These are phyloP conservation scores for Austroboletus niveus DNA, from an alignment of 1,284 basidiomycete species.

Conservation along the genomic window DNA sequence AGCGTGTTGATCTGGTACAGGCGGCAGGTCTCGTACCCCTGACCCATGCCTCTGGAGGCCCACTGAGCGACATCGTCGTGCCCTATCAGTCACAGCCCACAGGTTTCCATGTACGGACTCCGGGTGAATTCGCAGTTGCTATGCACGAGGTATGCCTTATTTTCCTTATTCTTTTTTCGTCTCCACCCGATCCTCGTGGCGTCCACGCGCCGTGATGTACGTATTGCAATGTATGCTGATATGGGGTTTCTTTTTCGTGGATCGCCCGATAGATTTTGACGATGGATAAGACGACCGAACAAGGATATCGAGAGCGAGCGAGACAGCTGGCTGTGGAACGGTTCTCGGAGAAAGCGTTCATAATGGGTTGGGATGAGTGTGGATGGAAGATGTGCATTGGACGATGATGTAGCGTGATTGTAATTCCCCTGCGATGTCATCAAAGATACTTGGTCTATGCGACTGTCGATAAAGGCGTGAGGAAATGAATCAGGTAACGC, in stretches of 20 bases:
- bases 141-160: slow-evolving; percentile 52
- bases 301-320: slow-evolving; percentile 66
- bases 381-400: slow-evolving; percentile 44
- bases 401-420: not conserved
- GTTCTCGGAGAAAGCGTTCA: slow-evolving; percentile 80
- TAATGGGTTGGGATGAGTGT: slow-evolving; percentile 67
- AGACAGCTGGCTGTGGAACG: slow-evolving; percentile 65
- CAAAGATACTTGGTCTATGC: too few species aligned
- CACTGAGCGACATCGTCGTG: slow-evolving; percentile 87
- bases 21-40: slow-evolving; percentile 93
- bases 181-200: slow-evolving; percentile 5
- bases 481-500: too few species aligned
- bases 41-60: slow-evolving; percentile 91
- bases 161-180: not conserved
- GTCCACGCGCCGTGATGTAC: not conserved
- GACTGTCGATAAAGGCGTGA: too few species aligned
- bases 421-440: too few species aligned
- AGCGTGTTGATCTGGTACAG: slow-evolving; percentile 39
- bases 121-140: slow-evolving; percentile 68
- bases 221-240: slow-evolving; percentile 6
- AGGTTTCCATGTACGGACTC: slow-evolving; percentile 82
- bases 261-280: slow-evolving; percentile 40
- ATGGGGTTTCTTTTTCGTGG: not conserved
- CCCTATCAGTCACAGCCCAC: slow-evolving; percentile 51
- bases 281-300: slow-evolving; percentile 53